Evolutionary conservation across 768 basidiomycete species (phyloP), one percentile per base, ranked within the genome.

Genomic region (Mycena venus): DNA sequence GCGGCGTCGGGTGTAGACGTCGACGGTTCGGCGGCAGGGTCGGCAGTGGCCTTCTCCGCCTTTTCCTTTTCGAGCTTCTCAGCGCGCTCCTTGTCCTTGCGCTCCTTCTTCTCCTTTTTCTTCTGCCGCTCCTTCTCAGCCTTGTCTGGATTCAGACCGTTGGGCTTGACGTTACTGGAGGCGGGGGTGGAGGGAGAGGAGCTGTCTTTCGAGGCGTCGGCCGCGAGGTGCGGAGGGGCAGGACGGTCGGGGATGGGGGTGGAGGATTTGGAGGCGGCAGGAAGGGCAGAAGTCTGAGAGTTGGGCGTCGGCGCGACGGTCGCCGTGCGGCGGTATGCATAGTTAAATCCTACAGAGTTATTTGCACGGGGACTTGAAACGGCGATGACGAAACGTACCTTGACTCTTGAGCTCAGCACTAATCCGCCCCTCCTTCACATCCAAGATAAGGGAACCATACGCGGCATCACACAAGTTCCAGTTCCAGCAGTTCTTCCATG

Each of bases 401-500:
- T 97, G 95, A 78, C 94, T 95, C 84, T 94, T 97, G 74, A 97
- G 88, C 81, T 99, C 97, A 0, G 94, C 94, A 70, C 95, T 97
- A 56, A 99, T 91, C 60, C 97, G 88, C 9, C 98, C 97, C 72
- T 99, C 97, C 78, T 94, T 94, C 78, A 99, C 86, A 77, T 98
- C 96, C 55, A 99, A 85, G 1, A 98, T 86, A 38, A 99, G 88
- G 14, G 92, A 92, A 2, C 98, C 98, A 73, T 94, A 98, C 2
- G 96, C 95, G 8, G 98, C 98, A 78, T 99, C 98, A 75, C 97
- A 97, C 51, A 99, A 85, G 79, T 99, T 98, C 98, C 98, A 98
- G 82, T 98, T 96, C 98, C 98, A 99, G 82, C 96, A 96, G 82
- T 98, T 99, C 84, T 99, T 99, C 98, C 98, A 99, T 0, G 95